These are phyloP conservation scores for Castanea crenata DNA, from an alignment of 306 rosid genomes.

Conservation along the genomic window DNA sequence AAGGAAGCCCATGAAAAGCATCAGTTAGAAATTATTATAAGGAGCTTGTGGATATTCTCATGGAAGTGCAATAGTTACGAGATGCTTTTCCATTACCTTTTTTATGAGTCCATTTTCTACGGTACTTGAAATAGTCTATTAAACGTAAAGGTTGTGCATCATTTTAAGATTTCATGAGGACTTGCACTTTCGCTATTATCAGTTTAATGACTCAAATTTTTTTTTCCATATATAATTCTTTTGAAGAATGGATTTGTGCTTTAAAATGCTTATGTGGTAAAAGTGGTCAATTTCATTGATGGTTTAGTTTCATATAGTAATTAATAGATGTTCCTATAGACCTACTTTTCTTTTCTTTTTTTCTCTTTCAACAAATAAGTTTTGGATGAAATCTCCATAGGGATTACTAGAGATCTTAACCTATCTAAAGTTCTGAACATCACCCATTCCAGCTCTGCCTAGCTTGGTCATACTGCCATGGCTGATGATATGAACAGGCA, in stretches of 20 bases:
- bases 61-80: constrained; percentile 3
- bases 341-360: no score
- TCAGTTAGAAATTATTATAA: constrained; percentile 32
- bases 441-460: background rate
- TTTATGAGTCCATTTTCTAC: constrained; percentile 16
- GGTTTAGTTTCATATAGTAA: background rate
- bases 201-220: background rate
- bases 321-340: background rate
- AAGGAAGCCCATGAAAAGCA: constrained; percentile 31
- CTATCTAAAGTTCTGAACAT: background rate
- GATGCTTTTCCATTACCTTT: constrained; percentile 16
- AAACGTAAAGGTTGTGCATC: background rate
- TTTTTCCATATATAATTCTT: no score
- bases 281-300: background rate
- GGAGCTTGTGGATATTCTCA: constrained; percentile 27
- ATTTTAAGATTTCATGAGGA: background rate
- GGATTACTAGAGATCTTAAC: background rate
- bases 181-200: background rate
- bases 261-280: background rate
- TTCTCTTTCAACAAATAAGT: no score
- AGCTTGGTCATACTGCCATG: background rate
- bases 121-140: background rate
- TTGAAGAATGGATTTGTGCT: background rate
- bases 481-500: background rate
- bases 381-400: background rate